Evolutionary conservation across 2,329 filamentous ascomycete species (phyloP).

Genomic region (Colletotrichum higginsianum): DNA sequence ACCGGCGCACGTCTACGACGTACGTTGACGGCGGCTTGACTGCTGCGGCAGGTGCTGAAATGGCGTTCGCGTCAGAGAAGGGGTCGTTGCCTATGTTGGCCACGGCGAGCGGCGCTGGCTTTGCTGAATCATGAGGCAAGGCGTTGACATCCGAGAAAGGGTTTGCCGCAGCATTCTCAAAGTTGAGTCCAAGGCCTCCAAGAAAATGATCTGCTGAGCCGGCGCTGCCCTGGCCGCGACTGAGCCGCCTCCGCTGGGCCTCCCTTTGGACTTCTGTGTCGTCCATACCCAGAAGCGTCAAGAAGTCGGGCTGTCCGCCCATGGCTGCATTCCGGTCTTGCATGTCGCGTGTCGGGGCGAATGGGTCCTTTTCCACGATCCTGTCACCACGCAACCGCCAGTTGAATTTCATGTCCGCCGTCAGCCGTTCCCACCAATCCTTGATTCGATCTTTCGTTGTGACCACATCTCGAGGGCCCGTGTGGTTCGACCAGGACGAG

Average conservation of each 20-base stretch:
- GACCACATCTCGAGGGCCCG: constrained; percentile 42
- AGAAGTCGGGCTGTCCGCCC: constrained; percentile 58
- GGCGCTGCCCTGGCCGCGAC: constrained; percentile 51
- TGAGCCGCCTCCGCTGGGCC: constrained; percentile 53
- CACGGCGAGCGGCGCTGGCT: constrained; percentile 55
- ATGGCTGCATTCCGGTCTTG: constrained; percentile 44
- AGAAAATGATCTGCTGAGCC: constrained; percentile 58
- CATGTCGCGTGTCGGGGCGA: constrained; percentile 47
- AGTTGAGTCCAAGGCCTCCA: constrained; percentile 55
- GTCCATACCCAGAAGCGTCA: constrained; percentile 61
- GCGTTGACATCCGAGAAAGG: constrained; percentile 67
- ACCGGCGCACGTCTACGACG: constrained; percentile 63
- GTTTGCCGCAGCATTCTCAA: constrained; percentile 52
- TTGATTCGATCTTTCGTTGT: constrained; percentile 57
- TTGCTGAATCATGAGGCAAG: constrained; percentile 55
- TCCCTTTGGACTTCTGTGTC: constrained; percentile 57
- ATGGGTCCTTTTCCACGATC: constrained; percentile 48
- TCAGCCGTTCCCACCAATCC: constrained; percentile 63
- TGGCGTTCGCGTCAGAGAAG: constrained; percentile 66
- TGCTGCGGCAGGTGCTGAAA: constrained; percentile 47
- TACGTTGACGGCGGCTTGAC: constrained; percentile 58
- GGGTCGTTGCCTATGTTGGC: constrained; percentile 54
- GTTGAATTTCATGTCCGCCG: constrained; percentile 56
- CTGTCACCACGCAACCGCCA: constrained; percentile 53
- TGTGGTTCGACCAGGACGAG: constrained; percentile 47